A percentile compares a stretch with the other conserved stretches of the same genome.
phyloP scores from a whole-genome alignment of 2,329 filamentous ascomycete species.

The Sclerotinia trifoliorum region DNA sequence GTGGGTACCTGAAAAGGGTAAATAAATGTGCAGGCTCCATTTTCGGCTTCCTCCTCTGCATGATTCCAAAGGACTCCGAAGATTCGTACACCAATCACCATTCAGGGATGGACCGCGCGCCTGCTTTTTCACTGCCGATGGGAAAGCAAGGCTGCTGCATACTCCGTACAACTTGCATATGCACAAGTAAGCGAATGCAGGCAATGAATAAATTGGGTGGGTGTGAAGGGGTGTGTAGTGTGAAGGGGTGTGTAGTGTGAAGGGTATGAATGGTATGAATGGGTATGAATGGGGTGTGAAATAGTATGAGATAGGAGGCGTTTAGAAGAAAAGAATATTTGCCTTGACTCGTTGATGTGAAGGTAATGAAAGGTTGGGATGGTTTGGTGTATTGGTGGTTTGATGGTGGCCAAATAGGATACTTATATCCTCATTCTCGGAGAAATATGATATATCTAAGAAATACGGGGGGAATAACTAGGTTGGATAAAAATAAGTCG shows the following conservation, averaged over 20 bases:
- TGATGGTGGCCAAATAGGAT: neutral
- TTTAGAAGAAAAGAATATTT: neutral
- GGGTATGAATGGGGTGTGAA: neutral
- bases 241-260: too few relatives aligned
- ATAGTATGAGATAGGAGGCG: conserved; percentile 15
- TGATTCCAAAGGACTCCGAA: neutral
- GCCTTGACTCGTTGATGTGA: neutral
- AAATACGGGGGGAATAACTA: neutral
- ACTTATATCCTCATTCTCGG: neutral
- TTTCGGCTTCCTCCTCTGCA: neutral
- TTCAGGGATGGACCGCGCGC: neutral
- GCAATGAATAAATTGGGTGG: conserved; percentile 9
- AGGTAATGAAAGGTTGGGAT: neutral
- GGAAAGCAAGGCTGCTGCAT: conserved; percentile 15
- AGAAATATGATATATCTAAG: neutral
- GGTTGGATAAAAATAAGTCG: neutral
- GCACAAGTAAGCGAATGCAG: conserved; percentile 9
- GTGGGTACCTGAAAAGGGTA: neutral
- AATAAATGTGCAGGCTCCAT: neutral
- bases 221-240: too few relatives aligned
- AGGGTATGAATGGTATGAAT: neutral
- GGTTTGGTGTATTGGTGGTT: too few relatives aligned
- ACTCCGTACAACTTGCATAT: neutral
- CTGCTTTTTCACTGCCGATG: conserved; percentile 16
- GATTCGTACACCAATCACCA: neutral